A percentile compares a stretch with the other conserved stretches of the same genome.
These are phyloP conservation scores for Pseudogymnoascus sp. DNA, from an alignment of 2,329 filamentous ascomycete genomes.

Conservation along the genomic window DNA sequence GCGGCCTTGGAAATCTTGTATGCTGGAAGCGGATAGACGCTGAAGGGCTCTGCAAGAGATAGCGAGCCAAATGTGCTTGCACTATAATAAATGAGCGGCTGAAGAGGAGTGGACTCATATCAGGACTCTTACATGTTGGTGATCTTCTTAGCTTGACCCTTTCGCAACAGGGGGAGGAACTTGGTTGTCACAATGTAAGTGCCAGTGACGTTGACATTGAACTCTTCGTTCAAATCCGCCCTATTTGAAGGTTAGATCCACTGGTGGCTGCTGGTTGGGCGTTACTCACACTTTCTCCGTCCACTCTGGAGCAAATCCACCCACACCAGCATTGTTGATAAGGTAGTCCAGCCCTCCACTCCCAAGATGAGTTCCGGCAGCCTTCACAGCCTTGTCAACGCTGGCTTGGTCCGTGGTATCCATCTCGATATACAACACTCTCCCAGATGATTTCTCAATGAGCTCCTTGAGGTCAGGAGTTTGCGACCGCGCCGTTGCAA, in stretches of 20 bases:
- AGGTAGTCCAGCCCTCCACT: neutral
- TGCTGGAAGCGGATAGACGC: neutral
- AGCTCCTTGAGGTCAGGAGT: neutral
- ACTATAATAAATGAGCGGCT: neutral
- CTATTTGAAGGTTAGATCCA: neutral
- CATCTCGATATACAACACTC: neutral
- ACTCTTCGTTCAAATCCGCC: neutral
- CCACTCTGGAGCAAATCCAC: neutral
- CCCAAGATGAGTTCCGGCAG: neutral
- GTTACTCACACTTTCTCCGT: conserved; percentile 7
- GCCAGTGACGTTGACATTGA: neutral
- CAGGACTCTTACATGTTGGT: neutral
- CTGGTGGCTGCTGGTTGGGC: too few relatives aligned
- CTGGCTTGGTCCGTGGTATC: neutral
- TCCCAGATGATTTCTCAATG: neutral
- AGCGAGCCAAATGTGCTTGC: neutral
- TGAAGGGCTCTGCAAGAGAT: neutral
- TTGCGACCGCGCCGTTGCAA: neutral
- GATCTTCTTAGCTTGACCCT: conserved; percentile 11
- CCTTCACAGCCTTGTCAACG: neutral
- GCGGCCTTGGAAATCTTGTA: conserved; percentile 17
- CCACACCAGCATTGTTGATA: conserved; percentile 2
- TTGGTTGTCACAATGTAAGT: neutral
- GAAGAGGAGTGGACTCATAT: neutral
- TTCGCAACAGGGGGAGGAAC: conserved; percentile 19